Base-by-base conservation (phyloP, 495 filamentous ascomycete species). In the Daldinia decipiens region DNA sequence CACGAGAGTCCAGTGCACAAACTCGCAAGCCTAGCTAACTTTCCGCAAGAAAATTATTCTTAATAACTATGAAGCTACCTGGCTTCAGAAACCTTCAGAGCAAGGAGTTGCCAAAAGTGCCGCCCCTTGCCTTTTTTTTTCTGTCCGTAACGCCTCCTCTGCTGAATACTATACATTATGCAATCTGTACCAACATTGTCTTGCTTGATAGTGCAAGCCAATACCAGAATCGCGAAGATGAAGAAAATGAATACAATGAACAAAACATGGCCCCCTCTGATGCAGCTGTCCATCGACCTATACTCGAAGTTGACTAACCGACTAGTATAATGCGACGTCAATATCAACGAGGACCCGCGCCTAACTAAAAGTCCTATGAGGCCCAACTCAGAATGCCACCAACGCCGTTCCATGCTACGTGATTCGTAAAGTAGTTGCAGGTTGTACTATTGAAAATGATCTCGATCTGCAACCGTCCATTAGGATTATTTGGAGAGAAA, bases 381-480 rank as follows among this genome's bases (percentile, higher is more conserved):
- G 26, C 45, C 51, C n/a, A 62, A 65, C 54, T 21, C 17, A 65
- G 34, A 68, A 68, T 70, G 36, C 70, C 58, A 56, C 63, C 63
- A 77, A 77, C 75, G 70, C 75, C 75, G 27, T 54, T 53, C 38
- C 62, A 75, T 75, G 73, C 70, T 71, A 70, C 56, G 51, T 70
- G 31, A 65, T 62, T 69, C 67, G 39, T 73, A 58, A 68, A 17
- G 34, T 62, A 32, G 43, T 68, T 52, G 24, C 43, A 72, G 32
- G n/a, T 32, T 52, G 36, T 54, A 26, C 24, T 51, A 40, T 36
- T 50, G 4, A 45, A 62, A n/a, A 59, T 26, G 13, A 62, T 50
- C 54, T 52, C 40, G 0, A 47, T 19, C 50, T 32, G 31, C 29
- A 61, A 32, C 17, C 27, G 24, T 19, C 19, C 47, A 51, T 50